phyloP scores from a whole-genome alignment of 1,139 yeast genomes.

The Hansenula sp. region DNA sequence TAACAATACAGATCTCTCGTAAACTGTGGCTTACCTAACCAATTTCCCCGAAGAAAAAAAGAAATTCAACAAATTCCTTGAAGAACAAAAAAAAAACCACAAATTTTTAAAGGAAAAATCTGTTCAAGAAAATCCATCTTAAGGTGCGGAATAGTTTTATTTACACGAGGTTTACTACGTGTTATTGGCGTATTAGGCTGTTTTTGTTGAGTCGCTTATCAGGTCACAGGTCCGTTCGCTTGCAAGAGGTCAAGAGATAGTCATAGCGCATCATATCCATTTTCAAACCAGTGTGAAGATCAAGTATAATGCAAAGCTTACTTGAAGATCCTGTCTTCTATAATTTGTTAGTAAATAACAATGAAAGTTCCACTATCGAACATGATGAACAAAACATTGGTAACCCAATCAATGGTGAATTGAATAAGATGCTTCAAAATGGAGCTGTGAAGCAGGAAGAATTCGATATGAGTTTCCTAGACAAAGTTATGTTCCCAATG shows the following conservation, averaged over 20 bases:
- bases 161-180: neutral
- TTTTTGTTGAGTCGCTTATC: too few relatives aligned
- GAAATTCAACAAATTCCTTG: too few relatives aligned
- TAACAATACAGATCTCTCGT: too few relatives aligned
- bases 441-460: neutral
- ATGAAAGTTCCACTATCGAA: slow-evolving; percentile 7
- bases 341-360: slow-evolving; percentile 11
- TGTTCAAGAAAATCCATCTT: neutral
- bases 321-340: slow-evolving; percentile 15
- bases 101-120: neutral
- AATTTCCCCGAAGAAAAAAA: neutral
- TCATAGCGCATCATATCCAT: too few relatives aligned
- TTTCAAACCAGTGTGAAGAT: too few relatives aligned
- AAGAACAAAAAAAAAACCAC: neutral
- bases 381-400: neutral
- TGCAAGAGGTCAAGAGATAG: neutral
- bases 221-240: neutral
- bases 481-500: slow-evolving; percentile 8
- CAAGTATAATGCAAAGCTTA: slow-evolving; percentile 11
- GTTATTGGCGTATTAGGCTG: too few relatives aligned
- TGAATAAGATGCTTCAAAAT: neutral
- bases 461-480: slow-evolving; percentile 10
- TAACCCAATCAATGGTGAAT: neutral
- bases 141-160: neutral
- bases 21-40: too few relatives aligned